Evolutionary conservation across 1,284 basidiomycete genomes (phyloP).

Genomic region (Ganoderma meredithae): DNA sequence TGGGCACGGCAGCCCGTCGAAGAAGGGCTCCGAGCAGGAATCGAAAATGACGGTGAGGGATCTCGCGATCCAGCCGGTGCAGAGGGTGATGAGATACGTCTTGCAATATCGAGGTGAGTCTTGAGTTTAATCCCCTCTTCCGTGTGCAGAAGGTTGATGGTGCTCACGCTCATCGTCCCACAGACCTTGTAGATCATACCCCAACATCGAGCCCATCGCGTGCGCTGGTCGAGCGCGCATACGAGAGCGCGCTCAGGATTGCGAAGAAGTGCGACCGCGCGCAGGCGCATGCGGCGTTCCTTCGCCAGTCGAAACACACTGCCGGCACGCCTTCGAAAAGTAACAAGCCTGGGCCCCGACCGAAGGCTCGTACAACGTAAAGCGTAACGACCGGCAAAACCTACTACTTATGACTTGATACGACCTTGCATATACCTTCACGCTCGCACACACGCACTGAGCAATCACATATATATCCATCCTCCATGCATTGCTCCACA

Average conservation of each 20-base stretch:
- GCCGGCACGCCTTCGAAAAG: conserved; percentile 18
- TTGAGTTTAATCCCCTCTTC: conserved; percentile 9
- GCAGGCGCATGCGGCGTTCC: conserved; percentile 67
- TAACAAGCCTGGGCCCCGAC: conserved; percentile 17
- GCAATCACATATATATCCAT: conserved; percentile 2
- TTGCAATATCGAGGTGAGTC: conserved; percentile 67
- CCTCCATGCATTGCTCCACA: not conserved
- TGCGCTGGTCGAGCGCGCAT: conserved; percentile 62
- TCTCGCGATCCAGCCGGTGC: conserved; percentile 73
- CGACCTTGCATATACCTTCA: conserved; percentile 7
- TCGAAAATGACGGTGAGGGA: conserved; percentile 56
- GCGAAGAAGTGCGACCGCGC: conserved; percentile 71
- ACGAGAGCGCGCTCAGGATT: conserved; percentile 64
- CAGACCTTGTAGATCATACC: conserved; percentile 54
- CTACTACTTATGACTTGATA: conserved; percentile 1
- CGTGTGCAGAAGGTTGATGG: conserved; percentile 13
- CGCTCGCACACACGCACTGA: not conserved
- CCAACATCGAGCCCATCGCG: conserved; percentile 51
- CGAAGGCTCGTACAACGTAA: conserved; percentile 14
- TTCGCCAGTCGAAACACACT: conserved; percentile 34
- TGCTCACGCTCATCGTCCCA: not conserved
- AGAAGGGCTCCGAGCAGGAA: conserved; percentile 32
- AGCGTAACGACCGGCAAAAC: conserved; percentile 19
- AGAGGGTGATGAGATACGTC: conserved; percentile 74
- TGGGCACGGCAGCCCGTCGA: conserved; percentile 19